These are phyloP conservation scores for Ophiostoma pallidulum DNA, from an alignment of 2,329 filamentous ascomycete genomes.

Conservation along the genomic window DNA sequence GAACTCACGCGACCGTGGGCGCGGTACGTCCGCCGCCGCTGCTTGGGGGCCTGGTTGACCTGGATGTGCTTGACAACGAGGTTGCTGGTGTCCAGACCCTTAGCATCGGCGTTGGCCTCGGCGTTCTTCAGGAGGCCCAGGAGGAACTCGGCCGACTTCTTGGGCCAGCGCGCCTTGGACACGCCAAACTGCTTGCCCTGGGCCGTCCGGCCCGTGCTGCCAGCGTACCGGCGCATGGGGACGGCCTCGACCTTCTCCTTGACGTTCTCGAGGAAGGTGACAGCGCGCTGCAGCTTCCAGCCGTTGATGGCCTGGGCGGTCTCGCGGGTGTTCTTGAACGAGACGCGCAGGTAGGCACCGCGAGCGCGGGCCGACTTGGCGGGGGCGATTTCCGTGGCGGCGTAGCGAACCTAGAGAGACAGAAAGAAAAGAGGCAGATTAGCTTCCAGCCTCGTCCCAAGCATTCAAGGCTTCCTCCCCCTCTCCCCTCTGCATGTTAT, in stretches of 20 bases:
- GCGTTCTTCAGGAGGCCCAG: constrained; percentile 96
- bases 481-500: not conserved
- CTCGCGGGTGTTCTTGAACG: constrained; percentile 99
- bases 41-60: constrained; percentile 99
- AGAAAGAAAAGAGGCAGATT: constrained; percentile 12
- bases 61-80: constrained; percentile 99
- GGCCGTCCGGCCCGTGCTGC: constrained; percentile 87
- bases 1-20: constrained; percentile 96
- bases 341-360: constrained; percentile 97
- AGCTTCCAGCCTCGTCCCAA: constrained; percentile 2
- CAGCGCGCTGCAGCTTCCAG: constrained; percentile 92
- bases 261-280: constrained; percentile 97
- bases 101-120: constrained; percentile 92
- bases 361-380: constrained; percentile 95
- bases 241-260: constrained; percentile 94
- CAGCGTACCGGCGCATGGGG: constrained; percentile 95
- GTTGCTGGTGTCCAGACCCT: constrained; percentile 95
- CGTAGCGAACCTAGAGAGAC: constrained; percentile 75
- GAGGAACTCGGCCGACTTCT: constrained; percentile 98
- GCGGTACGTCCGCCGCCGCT: constrained; percentile 98
- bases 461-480: too few species aligned
- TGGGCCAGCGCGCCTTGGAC: constrained; percentile 94
- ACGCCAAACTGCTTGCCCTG: constrained; percentile 99
- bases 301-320: constrained; percentile 99
- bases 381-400: constrained; percentile 75